Evolutionary conservation across 768 basidiomycete genomes (phyloP).

Genomic region (Boletellus ananas): DNA sequence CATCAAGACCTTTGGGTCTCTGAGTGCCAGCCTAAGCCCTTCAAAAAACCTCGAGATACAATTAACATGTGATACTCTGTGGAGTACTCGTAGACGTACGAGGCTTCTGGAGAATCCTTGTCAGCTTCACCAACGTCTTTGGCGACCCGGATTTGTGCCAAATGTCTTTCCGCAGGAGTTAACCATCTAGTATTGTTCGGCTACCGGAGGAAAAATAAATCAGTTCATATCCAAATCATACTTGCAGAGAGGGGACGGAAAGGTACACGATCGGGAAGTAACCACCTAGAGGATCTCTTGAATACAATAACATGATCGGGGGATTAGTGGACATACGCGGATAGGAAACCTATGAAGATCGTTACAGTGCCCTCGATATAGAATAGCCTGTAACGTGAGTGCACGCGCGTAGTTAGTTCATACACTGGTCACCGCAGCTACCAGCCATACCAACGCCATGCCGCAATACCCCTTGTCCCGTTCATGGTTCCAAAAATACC

Average conservation of each 20-base stretch:
- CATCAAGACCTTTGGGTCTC: conserved; percentile 50
- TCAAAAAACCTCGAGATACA: conserved; percentile 12
- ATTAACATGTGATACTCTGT: background rate
- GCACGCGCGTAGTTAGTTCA: background rate
- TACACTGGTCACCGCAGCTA: background rate
- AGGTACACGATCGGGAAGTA: conserved; percentile 57
- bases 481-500: conserved; percentile 70
- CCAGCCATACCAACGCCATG: conserved; percentile 60
- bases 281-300: conserved; percentile 39
- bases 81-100: conserved; percentile 32
- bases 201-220: conserved; percentile 29
- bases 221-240: background rate
- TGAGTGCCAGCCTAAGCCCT: conserved; percentile 47
- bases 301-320: background rate
- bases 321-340: conserved; percentile 37
- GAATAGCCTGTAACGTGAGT: conserved; percentile 51
- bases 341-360: conserved; percentile 50
- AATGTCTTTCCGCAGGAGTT: conserved; percentile 41
- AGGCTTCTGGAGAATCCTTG: conserved; percentile 49
- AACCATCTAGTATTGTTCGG: conserved; percentile 64
- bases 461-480: conserved; percentile 58
- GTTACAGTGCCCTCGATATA: conserved; percentile 69
- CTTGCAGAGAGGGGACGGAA: background rate
- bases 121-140: conserved; percentile 70
- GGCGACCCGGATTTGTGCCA: conserved; percentile 62